Percentiles rank a stretch among this genome's conserved stretches.
phyloP scores from a whole-genome alignment of 495 filamentous ascomycete species.

The Xylona heveae region DNA sequence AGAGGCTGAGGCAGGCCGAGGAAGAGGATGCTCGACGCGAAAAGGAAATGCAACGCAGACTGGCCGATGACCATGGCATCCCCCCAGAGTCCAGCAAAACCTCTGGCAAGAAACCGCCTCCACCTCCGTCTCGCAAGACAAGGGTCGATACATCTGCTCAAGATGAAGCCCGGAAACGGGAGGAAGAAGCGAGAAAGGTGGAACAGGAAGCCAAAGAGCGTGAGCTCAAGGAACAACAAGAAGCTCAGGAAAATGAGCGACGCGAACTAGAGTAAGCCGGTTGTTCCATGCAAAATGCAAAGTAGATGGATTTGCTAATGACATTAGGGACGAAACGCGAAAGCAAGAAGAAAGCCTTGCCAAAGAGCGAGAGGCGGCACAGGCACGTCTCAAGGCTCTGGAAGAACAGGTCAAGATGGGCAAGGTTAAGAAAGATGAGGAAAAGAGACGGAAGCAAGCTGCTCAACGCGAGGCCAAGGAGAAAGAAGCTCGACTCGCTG shows the following conservation, averaged over 20 bases:
- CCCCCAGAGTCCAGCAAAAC: slow-evolving; percentile 31
- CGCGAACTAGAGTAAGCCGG: slow-evolving; percentile 64
- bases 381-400: slow-evolving; percentile 64
- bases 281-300: too few species aligned
- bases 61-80: slow-evolving; percentile 60
- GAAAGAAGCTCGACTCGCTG: slow-evolving; percentile 65
- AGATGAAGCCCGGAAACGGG: slow-evolving; percentile 30
- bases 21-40: slow-evolving; percentile 89
- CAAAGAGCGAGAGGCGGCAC: slow-evolving; percentile 58
- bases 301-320: slow-evolving; percentile 4
- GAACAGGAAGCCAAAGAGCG: slow-evolving; percentile 32
- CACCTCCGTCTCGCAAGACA: slow-evolving; percentile 66
- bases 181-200: slow-evolving; percentile 21
- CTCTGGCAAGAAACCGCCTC: slow-evolving; percentile 59
- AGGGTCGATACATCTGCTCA: slow-evolving; percentile 38
- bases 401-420: slow-evolving; percentile 88
- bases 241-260: slow-evolving; percentile 52
- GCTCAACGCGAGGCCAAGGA: slow-evolving; percentile 70
- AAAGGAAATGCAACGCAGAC: slow-evolving; percentile 61
- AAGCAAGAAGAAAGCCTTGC: slow-evolving; percentile 59
- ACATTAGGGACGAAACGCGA: slow-evolving; percentile 47
- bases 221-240: slow-evolving; percentile 48
- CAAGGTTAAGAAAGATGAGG: slow-evolving; percentile 93
- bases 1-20: slow-evolving; percentile 70
- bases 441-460: slow-evolving; percentile 77